Percentiles rank a stretch among this genome's conserved stretches.
Conservation (phyloP, 345 rosid species). For the Geranium brycei region DNA sequence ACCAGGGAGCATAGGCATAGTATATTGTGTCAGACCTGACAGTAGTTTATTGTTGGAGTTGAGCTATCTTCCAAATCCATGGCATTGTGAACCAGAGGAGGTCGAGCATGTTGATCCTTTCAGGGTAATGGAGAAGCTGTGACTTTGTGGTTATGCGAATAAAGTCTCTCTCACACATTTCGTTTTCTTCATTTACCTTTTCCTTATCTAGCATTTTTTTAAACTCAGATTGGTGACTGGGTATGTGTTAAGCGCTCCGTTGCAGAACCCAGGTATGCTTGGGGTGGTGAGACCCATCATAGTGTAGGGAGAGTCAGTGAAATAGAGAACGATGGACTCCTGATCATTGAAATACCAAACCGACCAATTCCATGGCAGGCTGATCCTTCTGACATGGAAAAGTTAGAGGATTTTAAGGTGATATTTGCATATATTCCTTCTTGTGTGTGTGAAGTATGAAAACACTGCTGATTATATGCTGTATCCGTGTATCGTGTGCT, state of each 20-base stretch:
- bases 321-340: slow-evolving; percentile 91
- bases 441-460: background rate
- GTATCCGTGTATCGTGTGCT: slow-evolving; percentile 8
- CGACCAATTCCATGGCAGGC: slow-evolving; percentile 93
- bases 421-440: slow-evolving; percentile 2
- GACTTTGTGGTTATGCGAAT: too few relatives aligned
- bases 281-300: slow-evolving; percentile 99
- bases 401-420: slow-evolving; percentile 92
- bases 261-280: slow-evolving; percentile 95
- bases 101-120: slow-evolving; percentile 84
- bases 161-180: background rate
- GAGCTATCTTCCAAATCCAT: slow-evolving; percentile 78
- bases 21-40: slow-evolving; percentile 88
- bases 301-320: slow-evolving; percentile 90
- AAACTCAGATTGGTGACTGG: slow-evolving; percentile 69
- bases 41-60: slow-evolving; percentile 78
- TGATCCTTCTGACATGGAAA: slow-evolving; percentile 99
- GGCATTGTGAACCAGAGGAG: slow-evolving; percentile 99
- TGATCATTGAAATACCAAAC: slow-evolving; percentile 81
- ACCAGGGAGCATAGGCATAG: slow-evolving; percentile 95
- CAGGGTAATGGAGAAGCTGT: slow-evolving; percentile 31
- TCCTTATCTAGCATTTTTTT: background rate
- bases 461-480: background rate
- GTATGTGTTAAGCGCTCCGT: slow-evolving; percentile 96
- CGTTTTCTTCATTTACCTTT: slow-evolving; percentile 13